A percentile compares a stretch with the other conserved stretches of the same genome.
Conservation (phyloP, 2,329 filamentous ascomycete genomes). For the Pestalotiopsis fici region DNA sequence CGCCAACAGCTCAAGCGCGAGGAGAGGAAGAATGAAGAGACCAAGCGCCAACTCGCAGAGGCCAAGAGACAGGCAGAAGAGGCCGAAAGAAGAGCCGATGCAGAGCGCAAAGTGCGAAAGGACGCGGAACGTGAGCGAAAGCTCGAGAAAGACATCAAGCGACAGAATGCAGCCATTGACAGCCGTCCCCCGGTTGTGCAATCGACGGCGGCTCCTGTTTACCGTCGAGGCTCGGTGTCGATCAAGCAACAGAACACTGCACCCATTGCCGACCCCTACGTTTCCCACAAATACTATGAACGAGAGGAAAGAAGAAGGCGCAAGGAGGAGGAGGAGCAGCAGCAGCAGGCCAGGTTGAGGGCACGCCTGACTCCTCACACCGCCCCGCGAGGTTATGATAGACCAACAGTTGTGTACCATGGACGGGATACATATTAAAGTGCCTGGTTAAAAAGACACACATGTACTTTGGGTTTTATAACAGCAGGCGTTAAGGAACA, state of each 20-base stretch:
- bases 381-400: background rate
- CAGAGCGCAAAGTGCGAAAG: background rate
- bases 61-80: background rate
- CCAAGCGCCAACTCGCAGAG: background rate
- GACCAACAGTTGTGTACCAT: constrained; percentile 4
- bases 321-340: constrained; percentile 4
- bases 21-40: constrained; percentile 4
- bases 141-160: background rate
- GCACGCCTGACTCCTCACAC: constrained; percentile 3
- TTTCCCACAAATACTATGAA: background rate
- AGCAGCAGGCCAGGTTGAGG: background rate
- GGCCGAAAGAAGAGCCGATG: background rate
- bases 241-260: background rate
- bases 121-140: background rate
- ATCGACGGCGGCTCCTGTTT: background rate
- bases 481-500: background rate
- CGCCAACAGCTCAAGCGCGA: background rate
- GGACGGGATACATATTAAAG: background rate
- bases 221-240: constrained; percentile 6
- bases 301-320: background rate
- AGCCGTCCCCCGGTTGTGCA: background rate
- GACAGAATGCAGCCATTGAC: background rate
- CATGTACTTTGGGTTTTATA: background rate
- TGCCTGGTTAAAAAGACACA: background rate
- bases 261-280: background rate